Percentiles rank a stretch among this genome's conserved stretches.
phyloP scores from a whole-genome alignment of 768 basidiomycete genomes.

The Boletus fagicola region DNA sequence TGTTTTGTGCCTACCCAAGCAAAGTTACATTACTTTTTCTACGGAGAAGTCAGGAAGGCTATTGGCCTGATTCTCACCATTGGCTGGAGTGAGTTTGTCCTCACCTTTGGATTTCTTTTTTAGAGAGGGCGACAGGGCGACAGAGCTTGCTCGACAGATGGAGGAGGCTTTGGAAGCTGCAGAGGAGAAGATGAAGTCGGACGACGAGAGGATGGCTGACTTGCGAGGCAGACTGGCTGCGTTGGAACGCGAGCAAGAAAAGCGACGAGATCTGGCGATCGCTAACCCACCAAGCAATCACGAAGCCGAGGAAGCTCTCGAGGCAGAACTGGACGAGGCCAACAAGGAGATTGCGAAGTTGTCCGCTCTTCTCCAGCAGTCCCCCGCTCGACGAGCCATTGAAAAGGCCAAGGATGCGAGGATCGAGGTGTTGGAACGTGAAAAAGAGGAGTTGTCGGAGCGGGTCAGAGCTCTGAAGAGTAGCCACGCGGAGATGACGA shows the following conservation, averaged over 20 bases:
- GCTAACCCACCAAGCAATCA: conserved; percentile 36
- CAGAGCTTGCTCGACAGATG: conserved; percentile 64
- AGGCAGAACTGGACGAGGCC: conserved; percentile 74
- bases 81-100: too few relatives aligned
- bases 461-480: conserved; percentile 59
- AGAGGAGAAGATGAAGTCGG: conserved; percentile 65
- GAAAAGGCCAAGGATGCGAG: conserved; percentile 73
- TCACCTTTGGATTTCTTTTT: too few relatives aligned
- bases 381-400: conserved; percentile 73
- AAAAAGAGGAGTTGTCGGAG: conserved; percentile 74
- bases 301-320: conserved; percentile 61
- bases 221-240: conserved; percentile 50
- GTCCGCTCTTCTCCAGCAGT: conserved; percentile 63
- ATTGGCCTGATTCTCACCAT: too few relatives aligned
- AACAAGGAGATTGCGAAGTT: conserved; percentile 73
- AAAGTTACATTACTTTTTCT: too few relatives aligned
- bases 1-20: too few relatives aligned
- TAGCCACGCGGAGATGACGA: conserved; percentile 50
- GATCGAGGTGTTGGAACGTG: conserved; percentile 72
- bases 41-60: too few relatives aligned
- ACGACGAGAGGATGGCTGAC: conserved; percentile 52
- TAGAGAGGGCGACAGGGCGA: too few relatives aligned
- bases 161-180: conserved; percentile 75
- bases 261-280: conserved; percentile 24
- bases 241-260: conserved; percentile 59